Conservation (phyloP, 306 rosid genomes). For the Spatholobus suberectus region DNA sequence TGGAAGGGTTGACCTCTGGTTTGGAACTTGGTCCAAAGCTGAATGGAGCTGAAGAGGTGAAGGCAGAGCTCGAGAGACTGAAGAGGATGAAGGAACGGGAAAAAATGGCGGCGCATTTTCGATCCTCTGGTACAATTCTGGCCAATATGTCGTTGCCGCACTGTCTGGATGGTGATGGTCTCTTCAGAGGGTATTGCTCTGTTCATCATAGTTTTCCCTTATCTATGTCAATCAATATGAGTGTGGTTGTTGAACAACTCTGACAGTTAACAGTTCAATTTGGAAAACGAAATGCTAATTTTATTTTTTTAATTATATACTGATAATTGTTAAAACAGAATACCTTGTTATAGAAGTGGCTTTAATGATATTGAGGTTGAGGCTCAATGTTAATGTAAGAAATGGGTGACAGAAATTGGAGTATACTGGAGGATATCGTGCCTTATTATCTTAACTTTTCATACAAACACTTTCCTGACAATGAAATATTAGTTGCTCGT, state of each 20-base stretch:
- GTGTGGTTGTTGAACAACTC: not conserved
- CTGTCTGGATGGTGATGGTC: slow-evolving; percentile 63
- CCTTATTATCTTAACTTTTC: not conserved
- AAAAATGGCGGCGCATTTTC: slow-evolving; percentile 66
- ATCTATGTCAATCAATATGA: not conserved
- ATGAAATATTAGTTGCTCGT: slow-evolving; percentile 6
- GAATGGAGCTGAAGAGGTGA: slow-evolving; percentile 76
- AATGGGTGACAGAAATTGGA: slow-evolving; percentile 14
- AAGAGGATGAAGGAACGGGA: slow-evolving; percentile 69
- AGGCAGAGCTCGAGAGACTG: slow-evolving; percentile 79
- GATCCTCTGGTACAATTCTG: slow-evolving; percentile 78
- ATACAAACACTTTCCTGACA: not conserved
- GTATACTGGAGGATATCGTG: not conserved
- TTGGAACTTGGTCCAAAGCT: slow-evolving; percentile 88
- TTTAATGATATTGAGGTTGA: not conserved
- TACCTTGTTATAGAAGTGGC: not conserved
- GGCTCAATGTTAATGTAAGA: slow-evolving; percentile 9
- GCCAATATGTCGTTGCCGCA: slow-evolving; percentile 85
- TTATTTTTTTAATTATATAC: not conserved
- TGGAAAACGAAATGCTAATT: not conserved
- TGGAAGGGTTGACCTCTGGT: slow-evolving; percentile 92
- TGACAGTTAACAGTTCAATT: not conserved
- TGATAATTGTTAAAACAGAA: not conserved
- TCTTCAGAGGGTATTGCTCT: slow-evolving; percentile 78
- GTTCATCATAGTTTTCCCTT: slow-evolving; percentile 20